Evolutionary conservation across 2,329 filamentous ascomycete species (phyloP).

Genomic region (Annulohypoxylon truncatum): DNA sequence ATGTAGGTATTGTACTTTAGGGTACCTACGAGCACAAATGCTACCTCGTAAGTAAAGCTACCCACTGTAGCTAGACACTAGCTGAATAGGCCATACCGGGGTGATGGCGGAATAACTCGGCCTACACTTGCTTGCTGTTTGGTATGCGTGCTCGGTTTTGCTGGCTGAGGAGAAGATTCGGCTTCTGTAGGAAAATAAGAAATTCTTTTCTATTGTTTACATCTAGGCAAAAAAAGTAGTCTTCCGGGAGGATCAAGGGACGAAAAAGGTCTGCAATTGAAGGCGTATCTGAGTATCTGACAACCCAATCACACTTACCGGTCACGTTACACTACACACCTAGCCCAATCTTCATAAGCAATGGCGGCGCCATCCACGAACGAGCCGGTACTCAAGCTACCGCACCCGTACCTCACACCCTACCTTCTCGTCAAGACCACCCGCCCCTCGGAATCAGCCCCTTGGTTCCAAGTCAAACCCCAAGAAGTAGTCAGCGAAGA

Average conservation of each 20-base stretch:
- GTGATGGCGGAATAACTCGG: constrained; percentile 28
- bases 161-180: neutral
- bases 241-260: neutral
- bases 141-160: neutral
- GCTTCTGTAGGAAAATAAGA: constrained; percentile 19
- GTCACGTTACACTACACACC: neutral
- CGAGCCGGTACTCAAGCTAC: constrained; percentile 60
- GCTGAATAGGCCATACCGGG: constrained; percentile 6
- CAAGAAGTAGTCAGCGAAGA: constrained; percentile 29
- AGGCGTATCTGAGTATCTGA: constrained; percentile 7
- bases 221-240: neutral
- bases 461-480: constrained; percentile 53
- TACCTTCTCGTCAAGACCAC: constrained; percentile 56
- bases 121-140: constrained; percentile 6
- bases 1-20: constrained; percentile 26
- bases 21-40: constrained; percentile 24
- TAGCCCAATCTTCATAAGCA: constrained; percentile 7
- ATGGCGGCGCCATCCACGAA: constrained; percentile 45
- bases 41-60: neutral
- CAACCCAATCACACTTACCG: constrained; percentile 1
- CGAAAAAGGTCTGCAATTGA: constrained; percentile 5
- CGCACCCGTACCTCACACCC: constrained; percentile 61
- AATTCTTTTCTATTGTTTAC: constrained; percentile 1
- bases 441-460: constrained; percentile 42
- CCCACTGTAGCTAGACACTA: constrained; percentile 3